Percentiles rank a stretch among this genome's conserved stretches.
Conservation (phyloP, 192 early-diverging fungal genomes). For the Coemansia sp. region DNA sequence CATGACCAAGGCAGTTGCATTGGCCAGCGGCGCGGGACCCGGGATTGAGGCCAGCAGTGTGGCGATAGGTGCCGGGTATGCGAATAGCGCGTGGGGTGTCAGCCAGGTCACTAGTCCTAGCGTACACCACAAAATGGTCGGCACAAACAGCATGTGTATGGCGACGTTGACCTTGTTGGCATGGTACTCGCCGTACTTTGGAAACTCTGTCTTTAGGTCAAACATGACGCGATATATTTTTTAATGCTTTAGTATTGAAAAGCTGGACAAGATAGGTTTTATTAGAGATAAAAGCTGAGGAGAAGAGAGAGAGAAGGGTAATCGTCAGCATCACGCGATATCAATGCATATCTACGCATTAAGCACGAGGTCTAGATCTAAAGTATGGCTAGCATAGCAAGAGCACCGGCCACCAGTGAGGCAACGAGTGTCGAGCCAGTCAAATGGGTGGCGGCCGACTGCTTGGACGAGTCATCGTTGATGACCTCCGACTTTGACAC, state of each 20-base stretch:
- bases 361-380: not conserved
- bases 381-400: not conserved
- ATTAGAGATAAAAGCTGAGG: not conserved
- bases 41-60: slow-evolving; percentile 44
- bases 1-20: slow-evolving; percentile 62
- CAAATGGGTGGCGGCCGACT: not conserved
- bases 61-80: slow-evolving; percentile 38
- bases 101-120: slow-evolving; percentile 62
- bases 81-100: slow-evolving; percentile 48
- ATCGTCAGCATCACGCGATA: not conserved
- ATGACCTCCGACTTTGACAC: slow-evolving; percentile 44
- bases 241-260: not conserved
- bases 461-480: slow-evolving; percentile 13
- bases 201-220: slow-evolving; percentile 77
- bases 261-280: too few relatives aligned
- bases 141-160: slow-evolving; percentile 90
- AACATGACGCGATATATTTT: slow-evolving; percentile 59
- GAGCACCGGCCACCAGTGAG: not conserved
- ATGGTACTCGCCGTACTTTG: slow-evolving; percentile 82
- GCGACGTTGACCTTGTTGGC: slow-evolving; percentile 76
- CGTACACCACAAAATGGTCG: slow-evolving; percentile 83
- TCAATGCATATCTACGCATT: not conserved
- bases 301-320: not conserved
- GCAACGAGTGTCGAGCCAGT: not conserved
- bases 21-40: slow-evolving; percentile 41